These are phyloP conservation scores for Pisolithus albus DNA, from an alignment of 768 basidiomycete species.

Conservation along the genomic window DNA sequence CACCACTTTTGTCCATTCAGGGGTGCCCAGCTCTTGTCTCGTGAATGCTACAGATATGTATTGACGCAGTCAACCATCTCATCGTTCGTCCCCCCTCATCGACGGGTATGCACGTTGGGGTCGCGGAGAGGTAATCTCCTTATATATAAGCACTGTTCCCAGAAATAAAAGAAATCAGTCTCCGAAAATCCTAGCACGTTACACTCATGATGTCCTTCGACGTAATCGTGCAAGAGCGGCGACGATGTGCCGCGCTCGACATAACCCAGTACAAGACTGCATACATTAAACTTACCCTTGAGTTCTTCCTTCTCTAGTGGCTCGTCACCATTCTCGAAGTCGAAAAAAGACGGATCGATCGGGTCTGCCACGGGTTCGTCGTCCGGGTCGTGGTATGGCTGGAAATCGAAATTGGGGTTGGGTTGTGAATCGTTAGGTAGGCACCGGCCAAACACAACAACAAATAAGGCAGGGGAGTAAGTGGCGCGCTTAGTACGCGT, in stretches of 20 bases:
- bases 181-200: not conserved
- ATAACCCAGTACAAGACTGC: not conserved
- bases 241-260: no score
- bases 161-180: not conserved
- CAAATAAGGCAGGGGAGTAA: not conserved
- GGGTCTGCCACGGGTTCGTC: conserved; percentile 83
- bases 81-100: not conserved
- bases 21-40: not conserved
- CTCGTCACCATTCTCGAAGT: conserved; percentile 65
- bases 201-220: not conserved
- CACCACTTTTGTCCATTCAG: no score
- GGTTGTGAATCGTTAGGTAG: not conserved
- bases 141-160: conserved; percentile 38
- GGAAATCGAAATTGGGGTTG: not conserved
- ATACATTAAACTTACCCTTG: conserved; percentile 42
- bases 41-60: conserved; percentile 2
- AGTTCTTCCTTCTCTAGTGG: conserved; percentile 59
- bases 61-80: not conserved
- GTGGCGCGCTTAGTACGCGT: not conserved
- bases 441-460: not conserved
- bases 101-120: conserved; percentile 12
- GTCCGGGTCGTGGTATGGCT: conserved; percentile 84
- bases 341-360: conserved; percentile 72
- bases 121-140: conserved; percentile 35
- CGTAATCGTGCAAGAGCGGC: no score